A percentile compares a stretch with the other conserved stretches of the same genome.
These are phyloP conservation scores for Pseudonitzschia delicatissima DNA, from an alignment of 108 stramenopile species.

Conservation along the genomic window DNA sequence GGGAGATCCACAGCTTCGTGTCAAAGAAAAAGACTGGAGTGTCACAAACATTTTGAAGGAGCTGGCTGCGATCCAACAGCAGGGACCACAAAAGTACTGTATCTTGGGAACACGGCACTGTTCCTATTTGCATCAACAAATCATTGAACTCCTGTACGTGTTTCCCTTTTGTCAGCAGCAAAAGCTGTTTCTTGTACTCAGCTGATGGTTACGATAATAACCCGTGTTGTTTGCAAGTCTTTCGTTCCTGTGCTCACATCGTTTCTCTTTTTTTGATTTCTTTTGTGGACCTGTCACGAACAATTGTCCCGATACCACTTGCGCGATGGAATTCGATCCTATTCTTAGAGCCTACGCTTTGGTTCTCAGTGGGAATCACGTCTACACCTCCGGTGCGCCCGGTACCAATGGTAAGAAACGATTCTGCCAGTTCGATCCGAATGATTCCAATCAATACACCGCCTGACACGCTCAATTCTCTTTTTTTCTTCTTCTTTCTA, in stretches of 20 bases:
- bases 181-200: too few relatives aligned
- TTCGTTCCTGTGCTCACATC: too few relatives aligned
- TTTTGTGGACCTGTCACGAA: too few relatives aligned
- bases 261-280: too few relatives aligned
- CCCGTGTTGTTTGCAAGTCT: too few relatives aligned
- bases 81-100: constrained; percentile 90
- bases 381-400: constrained; percentile 89
- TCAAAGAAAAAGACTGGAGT: constrained; percentile 52
- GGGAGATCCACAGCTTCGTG: constrained; percentile 61
- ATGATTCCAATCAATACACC: too few relatives aligned
- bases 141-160: constrained; percentile 89
- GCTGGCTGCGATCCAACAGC: constrained; percentile 88
- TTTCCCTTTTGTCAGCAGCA: too few relatives aligned
- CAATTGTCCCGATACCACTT: not conserved
- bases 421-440: too few relatives aligned
- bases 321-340: not conserved
- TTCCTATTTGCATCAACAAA: constrained; percentile 92
- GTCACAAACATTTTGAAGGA: constrained; percentile 87
- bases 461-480: not conserved
- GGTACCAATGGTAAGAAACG: constrained; percentile 80
- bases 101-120: constrained; percentile 94
- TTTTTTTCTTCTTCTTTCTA: not conserved
- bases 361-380: constrained; percentile 89
- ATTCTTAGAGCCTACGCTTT: constrained; percentile 80
- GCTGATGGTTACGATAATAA: too few relatives aligned